Percentiles rank a stretch among this genome's conserved stretches.
Conservation (phyloP, 768 basidiomycete species). For the Mycena haematopus region DNA sequence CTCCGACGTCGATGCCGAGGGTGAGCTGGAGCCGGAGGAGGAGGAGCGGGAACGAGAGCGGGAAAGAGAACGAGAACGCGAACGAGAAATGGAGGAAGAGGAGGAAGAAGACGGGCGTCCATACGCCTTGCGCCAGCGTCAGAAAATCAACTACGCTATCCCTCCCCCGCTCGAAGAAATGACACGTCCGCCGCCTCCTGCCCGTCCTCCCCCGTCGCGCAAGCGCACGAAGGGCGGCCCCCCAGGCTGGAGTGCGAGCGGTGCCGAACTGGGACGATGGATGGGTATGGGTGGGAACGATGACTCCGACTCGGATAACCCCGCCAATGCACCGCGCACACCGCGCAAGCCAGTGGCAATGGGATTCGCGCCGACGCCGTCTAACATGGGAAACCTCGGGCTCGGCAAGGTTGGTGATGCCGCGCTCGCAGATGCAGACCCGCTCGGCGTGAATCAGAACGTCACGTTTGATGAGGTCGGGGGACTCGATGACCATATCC, state of each 20-base stretch:
- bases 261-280: constrained; percentile 79
- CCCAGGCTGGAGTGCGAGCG: constrained; percentile 80
- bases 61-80: constrained; percentile 39
- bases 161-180: constrained; percentile 83
- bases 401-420: constrained; percentile 85
- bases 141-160: constrained; percentile 80
- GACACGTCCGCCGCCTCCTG: constrained; percentile 47
- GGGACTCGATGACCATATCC: constrained; percentile 96
- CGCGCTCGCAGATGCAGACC: constrained; percentile 93
- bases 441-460: constrained; percentile 86
- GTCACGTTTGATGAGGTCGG: constrained; percentile 98
- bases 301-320: constrained; percentile 79
- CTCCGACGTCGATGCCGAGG: constrained; percentile 41
- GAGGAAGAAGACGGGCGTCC: constrained; percentile 52
- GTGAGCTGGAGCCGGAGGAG: constrained; percentile 45
- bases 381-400: constrained; percentile 84
- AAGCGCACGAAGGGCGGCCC: constrained; percentile 44
- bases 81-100: constrained; percentile 38
- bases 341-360: constrained; percentile 71
- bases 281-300: constrained; percentile 74
- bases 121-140: constrained; percentile 71
- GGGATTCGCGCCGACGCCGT: constrained; percentile 57
- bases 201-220: constrained; percentile 23
- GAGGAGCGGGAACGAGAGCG: constrained; percentile 48
- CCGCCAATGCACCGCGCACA: constrained; percentile 42